These are phyloP conservation scores for Conticribra guillardii DNA, from an alignment of 108 stramenopile species.

Conservation along the genomic window DNA sequence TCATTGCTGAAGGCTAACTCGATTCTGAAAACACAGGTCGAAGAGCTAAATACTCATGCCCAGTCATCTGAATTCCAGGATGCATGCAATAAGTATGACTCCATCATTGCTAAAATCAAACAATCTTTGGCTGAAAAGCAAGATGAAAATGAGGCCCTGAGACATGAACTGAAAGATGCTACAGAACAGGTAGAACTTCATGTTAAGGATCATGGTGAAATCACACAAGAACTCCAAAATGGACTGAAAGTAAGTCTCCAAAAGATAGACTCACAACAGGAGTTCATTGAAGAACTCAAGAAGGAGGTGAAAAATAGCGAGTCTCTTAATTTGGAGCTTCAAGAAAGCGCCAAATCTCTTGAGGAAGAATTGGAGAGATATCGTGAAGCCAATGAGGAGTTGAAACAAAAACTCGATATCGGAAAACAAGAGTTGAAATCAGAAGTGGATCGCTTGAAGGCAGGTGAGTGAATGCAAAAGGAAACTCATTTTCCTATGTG, in stretches of 20 bases:
- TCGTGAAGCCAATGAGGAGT: background rate
- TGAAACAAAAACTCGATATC: background rate
- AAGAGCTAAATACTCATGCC: background rate
- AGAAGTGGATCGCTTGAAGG: conserved; percentile 29
- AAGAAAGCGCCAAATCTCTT: conserved; percentile 6
- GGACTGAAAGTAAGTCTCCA: conserved; percentile 4
- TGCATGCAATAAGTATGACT: background rate
- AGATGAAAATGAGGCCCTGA: conserved; percentile 6
- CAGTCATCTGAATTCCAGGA: background rate
- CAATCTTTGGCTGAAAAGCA: conserved; percentile 8
- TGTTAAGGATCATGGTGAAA: conserved; percentile 1
- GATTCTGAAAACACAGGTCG: conserved; percentile 2
- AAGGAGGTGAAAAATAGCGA: conserved; percentile 10
- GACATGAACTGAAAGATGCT: conserved; percentile 1
- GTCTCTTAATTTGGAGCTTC: conserved; percentile 1
- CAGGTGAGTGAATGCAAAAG: background rate
- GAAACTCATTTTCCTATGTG: background rate
- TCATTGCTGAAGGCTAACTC: background rate
- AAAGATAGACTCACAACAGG: conserved; percentile 15
- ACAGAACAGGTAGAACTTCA: conserved; percentile 10
- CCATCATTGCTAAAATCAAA: conserved; percentile 2
- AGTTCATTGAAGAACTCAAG: conserved; percentile 11
- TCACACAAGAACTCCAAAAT: conserved; percentile 7
- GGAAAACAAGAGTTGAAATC: conserved; percentile 19
- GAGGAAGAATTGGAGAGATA: background rate